Evolutionary conservation across 805 yeast species (phyloP).

Genomic region (Kazachstania kunashirensis): DNA sequence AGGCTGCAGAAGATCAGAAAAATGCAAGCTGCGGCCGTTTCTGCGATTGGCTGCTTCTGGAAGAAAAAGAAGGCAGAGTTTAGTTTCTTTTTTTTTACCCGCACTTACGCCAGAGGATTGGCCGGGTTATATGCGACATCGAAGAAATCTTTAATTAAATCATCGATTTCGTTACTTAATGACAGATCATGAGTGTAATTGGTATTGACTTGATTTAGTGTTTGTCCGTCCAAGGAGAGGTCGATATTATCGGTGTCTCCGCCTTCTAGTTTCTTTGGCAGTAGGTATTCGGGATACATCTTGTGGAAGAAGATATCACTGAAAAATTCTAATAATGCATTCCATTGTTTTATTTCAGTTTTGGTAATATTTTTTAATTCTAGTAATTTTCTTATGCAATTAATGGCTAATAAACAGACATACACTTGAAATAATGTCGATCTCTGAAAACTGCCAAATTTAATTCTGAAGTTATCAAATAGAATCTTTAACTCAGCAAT

Average conservation of each 20-base stretch:
- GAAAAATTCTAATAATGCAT: constrained; percentile 18
- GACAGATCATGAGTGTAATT: constrained; percentile 29
- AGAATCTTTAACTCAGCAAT: constrained; percentile 24
- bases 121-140: constrained; percentile 17
- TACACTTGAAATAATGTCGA: constrained; percentile 28
- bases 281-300: constrained; percentile 19
- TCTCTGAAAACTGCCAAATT: constrained; percentile 19
- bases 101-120: constrained; percentile 6
- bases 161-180: constrained; percentile 30
- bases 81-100: not conserved
- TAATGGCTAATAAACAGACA: constrained; percentile 27
- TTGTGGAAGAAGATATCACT: constrained; percentile 17
- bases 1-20: too few relatives aligned
- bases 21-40: too few relatives aligned
- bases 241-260: constrained; percentile 11
- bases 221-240: constrained; percentile 13
- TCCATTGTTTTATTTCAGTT: constrained; percentile 5
- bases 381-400: constrained; percentile 19
- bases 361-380: constrained; percentile 2
- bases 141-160: constrained; percentile 27
- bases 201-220: constrained; percentile 21
- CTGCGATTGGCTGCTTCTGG: too few relatives aligned
- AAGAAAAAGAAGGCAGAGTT: too few relatives aligned
- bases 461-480: constrained; percentile 20
- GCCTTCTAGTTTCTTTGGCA: constrained; percentile 13